phyloP scores from a whole-genome alignment of 2,329 filamentous ascomycete species.

The Aspergillus versicolor region DNA sequence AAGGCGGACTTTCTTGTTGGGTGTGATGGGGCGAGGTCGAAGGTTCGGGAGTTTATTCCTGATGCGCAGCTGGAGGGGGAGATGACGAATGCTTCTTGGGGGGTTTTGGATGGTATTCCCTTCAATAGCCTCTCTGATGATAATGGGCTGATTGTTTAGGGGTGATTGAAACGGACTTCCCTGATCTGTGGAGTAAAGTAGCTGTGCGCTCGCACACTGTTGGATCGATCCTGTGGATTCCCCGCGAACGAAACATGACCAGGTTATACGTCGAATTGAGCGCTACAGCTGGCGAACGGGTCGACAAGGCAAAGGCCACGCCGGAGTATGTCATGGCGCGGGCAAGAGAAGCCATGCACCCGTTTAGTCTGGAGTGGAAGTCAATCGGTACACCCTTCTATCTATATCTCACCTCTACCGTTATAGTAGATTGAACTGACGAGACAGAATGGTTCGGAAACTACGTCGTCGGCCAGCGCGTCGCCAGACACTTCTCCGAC shows the following conservation, averaged over 20 bases:
- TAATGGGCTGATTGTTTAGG: slow-evolving; percentile 13
- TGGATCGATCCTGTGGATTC: slow-evolving; percentile 72
- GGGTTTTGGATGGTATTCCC: slow-evolving; percentile 62
- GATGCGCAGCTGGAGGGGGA: slow-evolving; percentile 49
- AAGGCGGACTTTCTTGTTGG: slow-evolving; percentile 66
- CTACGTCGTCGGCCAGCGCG: slow-evolving; percentile 51
- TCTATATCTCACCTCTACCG: background rate
- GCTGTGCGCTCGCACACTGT: slow-evolving; percentile 65
- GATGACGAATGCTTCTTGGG: slow-evolving; percentile 63
- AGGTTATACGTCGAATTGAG: slow-evolving; percentile 54
- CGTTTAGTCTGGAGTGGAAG: slow-evolving; percentile 47
- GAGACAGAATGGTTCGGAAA: slow-evolving; percentile 51
- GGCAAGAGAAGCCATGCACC: slow-evolving; percentile 44
- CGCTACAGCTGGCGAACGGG: slow-evolving; percentile 23
- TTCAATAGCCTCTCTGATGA: too few species aligned
- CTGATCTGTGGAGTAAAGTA: slow-evolving; percentile 73
- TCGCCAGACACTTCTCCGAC: slow-evolving; percentile 48
- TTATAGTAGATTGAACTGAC: background rate
- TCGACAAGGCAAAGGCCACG: slow-evolving; percentile 41
- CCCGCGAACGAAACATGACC: slow-evolving; percentile 71
- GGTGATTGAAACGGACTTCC: slow-evolving; percentile 66
- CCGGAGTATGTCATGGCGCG: slow-evolving; percentile 68
- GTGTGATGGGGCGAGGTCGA: slow-evolving; percentile 71
- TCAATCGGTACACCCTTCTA: slow-evolving; percentile 14
- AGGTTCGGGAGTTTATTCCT: slow-evolving; percentile 64